phyloP scores from a whole-genome alignment of 2,329 filamentous ascomycete species.

The Orbilia javanica region DNA sequence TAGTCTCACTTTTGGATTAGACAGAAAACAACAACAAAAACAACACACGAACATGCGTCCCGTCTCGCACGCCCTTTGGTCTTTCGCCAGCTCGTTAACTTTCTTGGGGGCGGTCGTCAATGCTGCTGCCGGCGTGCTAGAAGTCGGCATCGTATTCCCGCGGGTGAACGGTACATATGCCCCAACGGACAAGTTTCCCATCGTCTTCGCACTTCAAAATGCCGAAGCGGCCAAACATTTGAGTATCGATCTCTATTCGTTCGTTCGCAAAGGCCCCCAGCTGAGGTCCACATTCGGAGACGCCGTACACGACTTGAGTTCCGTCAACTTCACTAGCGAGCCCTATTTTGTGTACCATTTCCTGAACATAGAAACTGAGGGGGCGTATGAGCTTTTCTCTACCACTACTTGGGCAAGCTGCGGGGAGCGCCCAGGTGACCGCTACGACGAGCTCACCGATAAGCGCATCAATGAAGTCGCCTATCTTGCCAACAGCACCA shows the following conservation, averaged over 20 bases:
- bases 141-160: slow-evolving; percentile 63
- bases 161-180: slow-evolving; percentile 63
- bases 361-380: slow-evolving; percentile 43
- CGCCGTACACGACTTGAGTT: slow-evolving; percentile 36
- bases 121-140: slow-evolving; percentile 35
- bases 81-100: slow-evolving; percentile 3
- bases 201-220: slow-evolving; percentile 63
- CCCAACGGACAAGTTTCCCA: slow-evolving; percentile 61
- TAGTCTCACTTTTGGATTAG: background rate
- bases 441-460: background rate
- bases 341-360: slow-evolving; percentile 48
- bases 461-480: slow-evolving; percentile 20
- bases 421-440: slow-evolving; percentile 22
- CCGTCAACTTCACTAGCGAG: slow-evolving; percentile 29
- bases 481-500: slow-evolving; percentile 34
- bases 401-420: slow-evolving; percentile 32
- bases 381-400: slow-evolving; percentile 32
- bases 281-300: slow-evolving; percentile 6
- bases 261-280: slow-evolving; percentile 10
- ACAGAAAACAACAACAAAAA: background rate
- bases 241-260: background rate
- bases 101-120: slow-evolving; percentile 8
- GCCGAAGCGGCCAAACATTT: background rate
- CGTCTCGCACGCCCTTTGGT: slow-evolving; percentile 10
- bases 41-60: slow-evolving; percentile 2